Base-by-base conservation (phyloP, 352 stramenopile species). In the Globisporangium rhizosaccharum region DNA sequence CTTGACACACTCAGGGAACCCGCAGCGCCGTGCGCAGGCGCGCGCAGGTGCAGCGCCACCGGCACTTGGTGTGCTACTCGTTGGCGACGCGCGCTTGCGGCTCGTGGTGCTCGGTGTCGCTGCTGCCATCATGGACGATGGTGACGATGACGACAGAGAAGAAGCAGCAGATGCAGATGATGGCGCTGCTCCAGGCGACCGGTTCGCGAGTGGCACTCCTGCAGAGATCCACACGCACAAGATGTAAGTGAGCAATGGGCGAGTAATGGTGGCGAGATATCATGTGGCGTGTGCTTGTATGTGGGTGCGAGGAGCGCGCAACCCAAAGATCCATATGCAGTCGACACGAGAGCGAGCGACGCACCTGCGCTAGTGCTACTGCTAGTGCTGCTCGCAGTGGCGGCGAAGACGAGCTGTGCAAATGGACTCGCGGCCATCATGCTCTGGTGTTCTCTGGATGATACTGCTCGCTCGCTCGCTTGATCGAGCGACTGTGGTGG, bases 1-100 rank as follows among this genome's bases (percentile, higher is more conserved):
- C 64, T 71, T 71, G 51, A 36, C 48, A 51, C 70, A 78, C 41
- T 78, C 61, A 5, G 70, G 70, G 47, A 78, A 75, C 18, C 65
- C 61, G 56, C 70, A 78, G 18, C 67, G 67, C 1, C 70, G 46
- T 9, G 66, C 28, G 14, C 26, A 36, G 9, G 33, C 9, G 8
- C 45, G 42, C 28, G 45, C 25, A 2, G 46, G 0, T 51, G 37
- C 12, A n/a, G 53, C 37, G 11, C 39, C 53, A 15, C 37, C 20
- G 20, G 39, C 39, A 41, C 23, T 36, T 37, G 51, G 14, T 15
- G 17, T 11, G 28, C 6, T 56, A 14, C 15, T 42, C 20, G 23
- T 25, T 48, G 48, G 56, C 20, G 48, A 44, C 25, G 23, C 5
- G 36, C 37, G 46, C 20, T 55, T 61, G 20, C 47, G 47, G 49